Evolutionary conservation across 108 stramenopile genomes (phyloP).

Genomic region (Heterococcus sp.): DNA sequence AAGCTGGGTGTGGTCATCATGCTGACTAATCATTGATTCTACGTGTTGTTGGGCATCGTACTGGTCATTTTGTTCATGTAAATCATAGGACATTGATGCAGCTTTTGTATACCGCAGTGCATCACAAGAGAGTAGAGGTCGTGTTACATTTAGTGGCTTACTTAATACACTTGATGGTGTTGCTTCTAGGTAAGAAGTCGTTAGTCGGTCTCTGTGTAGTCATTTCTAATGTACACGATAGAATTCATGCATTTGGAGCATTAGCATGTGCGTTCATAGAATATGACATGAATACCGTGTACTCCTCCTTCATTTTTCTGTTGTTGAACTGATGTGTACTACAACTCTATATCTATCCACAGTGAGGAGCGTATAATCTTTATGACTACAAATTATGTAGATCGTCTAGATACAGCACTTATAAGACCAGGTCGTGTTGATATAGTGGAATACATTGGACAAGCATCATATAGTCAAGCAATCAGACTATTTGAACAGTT

Average conservation of each 20-base stretch:
- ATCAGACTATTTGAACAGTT: not conserved
- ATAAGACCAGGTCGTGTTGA: slow-evolving; percentile 11
- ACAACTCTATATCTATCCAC: too few relatives aligned
- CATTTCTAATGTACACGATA: too few relatives aligned
- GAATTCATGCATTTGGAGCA: too few relatives aligned
- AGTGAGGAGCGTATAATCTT: slow-evolving; percentile 2
- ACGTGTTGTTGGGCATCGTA: too few relatives aligned
- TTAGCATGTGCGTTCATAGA: too few relatives aligned
- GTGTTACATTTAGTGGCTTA: slow-evolving; percentile 38
- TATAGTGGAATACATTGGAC: not conserved
- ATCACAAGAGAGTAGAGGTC: slow-evolving; percentile 1
- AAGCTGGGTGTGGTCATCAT: too few relatives aligned
- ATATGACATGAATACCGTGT: too few relatives aligned
- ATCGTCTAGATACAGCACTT: slow-evolving; percentile 1
- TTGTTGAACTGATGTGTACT: too few relatives aligned
- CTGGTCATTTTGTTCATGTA: slow-evolving; percentile 1
- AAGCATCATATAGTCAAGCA: not conserved
- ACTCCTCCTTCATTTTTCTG: too few relatives aligned
- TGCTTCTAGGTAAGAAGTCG: not conserved
- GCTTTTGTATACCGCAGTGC: slow-evolving; percentile 2
- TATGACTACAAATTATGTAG: slow-evolving; percentile 5
- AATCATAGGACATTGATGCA: slow-evolving; percentile 9
- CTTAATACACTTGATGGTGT: slow-evolving; percentile 41
- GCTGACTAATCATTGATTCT: too few relatives aligned
- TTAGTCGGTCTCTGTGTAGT: too few relatives aligned